Base-by-base conservation (phyloP, 495 filamentous ascomycete species). In the Entonaema liquescens region DNA sequence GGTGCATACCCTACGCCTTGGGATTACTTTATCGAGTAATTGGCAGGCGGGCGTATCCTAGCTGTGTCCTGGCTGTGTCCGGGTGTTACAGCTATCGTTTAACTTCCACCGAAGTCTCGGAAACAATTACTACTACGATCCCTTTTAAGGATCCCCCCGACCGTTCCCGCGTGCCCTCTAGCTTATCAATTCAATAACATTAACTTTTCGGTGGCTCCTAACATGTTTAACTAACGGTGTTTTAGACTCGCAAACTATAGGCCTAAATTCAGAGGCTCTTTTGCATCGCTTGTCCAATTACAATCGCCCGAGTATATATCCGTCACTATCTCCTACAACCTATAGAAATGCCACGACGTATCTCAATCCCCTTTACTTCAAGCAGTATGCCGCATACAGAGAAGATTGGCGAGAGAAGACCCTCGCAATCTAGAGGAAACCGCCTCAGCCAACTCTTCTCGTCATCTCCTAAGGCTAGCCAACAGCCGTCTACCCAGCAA, bases 391-490 rank as follows among this genome's bases (percentile, higher is more conserved):
- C 76, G 54, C 67, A 76, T 57, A 63, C 79, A 23, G 82, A 84
- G 63, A 80, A 72, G 75, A 50, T 73, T 33, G 80, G 65, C 50
- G 82, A 85, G 71, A 79, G 86, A 60, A 80, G 85, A 60, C 82
- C 85, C 21, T 88, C 88, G n/a, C 81, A 81, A 61, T 87, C 87
- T 60, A 86, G 84, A 71, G 85, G 81, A 72, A 87, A 84, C 61
- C 84, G 83, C 65, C 82, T 90, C 57, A 84, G 83, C 31, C 85
- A 88, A 71, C 85, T 90, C 78, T 90, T 90, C 80, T 86, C 88
- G 17, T 87, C 93, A 23, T 86, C 88, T 23, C 85, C 89, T 63
- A 94, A 92, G 80, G 78, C 86, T 59, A 93, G 90, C 74, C 84
- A 87, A 58, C 82, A 84, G 59, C 79, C 76, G 26, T 74, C 85